A percentile compares a stretch with the other conserved stretches of the same genome.
Evolutionary conservation across 345 rosid species (phyloP).

Genomic region (Erodium maritimum): DNA sequence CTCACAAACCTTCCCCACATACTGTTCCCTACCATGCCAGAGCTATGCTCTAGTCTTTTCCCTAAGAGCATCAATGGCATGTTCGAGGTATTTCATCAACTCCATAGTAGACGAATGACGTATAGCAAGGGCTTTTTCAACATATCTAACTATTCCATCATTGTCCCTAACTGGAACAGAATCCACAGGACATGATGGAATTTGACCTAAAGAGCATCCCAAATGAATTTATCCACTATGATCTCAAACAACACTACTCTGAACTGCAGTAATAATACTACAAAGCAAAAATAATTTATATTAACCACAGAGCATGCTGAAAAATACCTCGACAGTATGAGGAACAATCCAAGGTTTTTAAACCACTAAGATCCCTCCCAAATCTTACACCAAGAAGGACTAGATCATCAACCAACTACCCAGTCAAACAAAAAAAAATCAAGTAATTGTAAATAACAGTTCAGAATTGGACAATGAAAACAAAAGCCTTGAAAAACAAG

Average conservation of each 20-base stretch:
- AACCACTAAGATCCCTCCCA: constrained; percentile 40
- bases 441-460: background rate
- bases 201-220: constrained; percentile 34
- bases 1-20: constrained; percentile 59
- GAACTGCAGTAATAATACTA: background rate
- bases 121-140: constrained; percentile 51
- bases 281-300: background rate
- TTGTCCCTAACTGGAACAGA: constrained; percentile 29
- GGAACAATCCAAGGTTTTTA: constrained; percentile 32
- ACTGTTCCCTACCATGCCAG: constrained; percentile 28
- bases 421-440: background rate
- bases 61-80: constrained; percentile 51
- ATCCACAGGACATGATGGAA: constrained; percentile 55
- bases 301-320: background rate
- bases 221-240: constrained; percentile 13
- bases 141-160: constrained; percentile 33
- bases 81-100: constrained; percentile 61
- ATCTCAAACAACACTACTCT: constrained; percentile 1
- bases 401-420: constrained; percentile 84
- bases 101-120: constrained; percentile 51
- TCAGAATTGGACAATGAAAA: background rate
- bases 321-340: constrained; percentile 40
- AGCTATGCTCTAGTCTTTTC: constrained; percentile 37
- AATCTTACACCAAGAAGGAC: constrained; percentile 59
- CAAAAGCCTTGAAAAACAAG: background rate